Conservation (phyloP, 2,329 filamentous ascomycete genomes). For the Teratosphaeria pseudoeucalypti region DNA sequence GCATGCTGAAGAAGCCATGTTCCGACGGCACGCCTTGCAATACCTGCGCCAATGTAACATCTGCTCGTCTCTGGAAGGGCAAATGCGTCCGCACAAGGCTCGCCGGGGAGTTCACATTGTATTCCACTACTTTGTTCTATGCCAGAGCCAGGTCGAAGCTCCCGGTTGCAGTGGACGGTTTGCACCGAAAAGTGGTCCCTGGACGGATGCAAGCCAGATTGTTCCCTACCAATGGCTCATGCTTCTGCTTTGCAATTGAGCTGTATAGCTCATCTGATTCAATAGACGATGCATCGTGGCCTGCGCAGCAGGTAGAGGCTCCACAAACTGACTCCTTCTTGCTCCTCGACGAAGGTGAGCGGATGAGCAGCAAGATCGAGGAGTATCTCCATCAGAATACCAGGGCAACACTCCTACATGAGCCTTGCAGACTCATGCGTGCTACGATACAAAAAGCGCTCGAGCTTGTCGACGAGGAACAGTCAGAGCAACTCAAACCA, state of each 20-base stretch:
- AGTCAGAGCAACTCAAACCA: constrained; percentile 4
- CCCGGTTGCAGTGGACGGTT: constrained; percentile 37
- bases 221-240: constrained; percentile 31
- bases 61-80: constrained; percentile 50
- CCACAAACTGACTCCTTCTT: background rate
- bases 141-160: constrained; percentile 43
- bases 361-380: constrained; percentile 43
- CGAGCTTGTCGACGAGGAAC: constrained; percentile 13
- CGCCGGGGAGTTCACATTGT: constrained; percentile 48
- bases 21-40: constrained; percentile 50
- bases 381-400: constrained; percentile 27
- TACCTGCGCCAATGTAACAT: constrained; percentile 50
- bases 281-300: background rate
- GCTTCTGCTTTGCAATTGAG: constrained; percentile 18
- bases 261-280: background rate
- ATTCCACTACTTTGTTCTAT: constrained; percentile 43
- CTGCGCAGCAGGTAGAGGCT: background rate
- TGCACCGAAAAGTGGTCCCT: constrained; percentile 37
- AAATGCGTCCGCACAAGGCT: constrained; percentile 49
- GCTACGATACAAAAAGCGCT: constrained; percentile 33
- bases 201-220: constrained; percentile 46
- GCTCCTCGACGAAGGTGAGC: constrained; percentile 27
- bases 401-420: constrained; percentile 34
- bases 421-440: constrained; percentile 42
- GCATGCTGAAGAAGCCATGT: constrained; percentile 56